Conservation (phyloP, 768 basidiomycete genomes). For the Paxillus ammoniavirescens region DNA sequence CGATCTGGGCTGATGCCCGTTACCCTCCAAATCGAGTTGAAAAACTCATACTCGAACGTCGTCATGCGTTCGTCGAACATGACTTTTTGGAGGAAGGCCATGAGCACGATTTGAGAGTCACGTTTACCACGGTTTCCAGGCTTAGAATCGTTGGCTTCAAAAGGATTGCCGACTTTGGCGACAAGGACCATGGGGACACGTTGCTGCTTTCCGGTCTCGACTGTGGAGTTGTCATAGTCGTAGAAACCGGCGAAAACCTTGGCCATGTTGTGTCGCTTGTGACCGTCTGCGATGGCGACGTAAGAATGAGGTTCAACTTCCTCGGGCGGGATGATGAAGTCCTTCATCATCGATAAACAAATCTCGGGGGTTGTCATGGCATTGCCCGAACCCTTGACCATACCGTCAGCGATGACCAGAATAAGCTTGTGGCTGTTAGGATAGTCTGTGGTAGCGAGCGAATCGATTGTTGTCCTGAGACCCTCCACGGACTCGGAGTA, state of each 20-base stretch:
- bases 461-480: conserved; percentile 96
- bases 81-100: conserved; percentile 97
- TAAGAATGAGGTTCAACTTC: conserved; percentile 95
- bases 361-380: conserved; percentile 90
- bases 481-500: conserved; percentile 98
- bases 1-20: conserved; percentile 95
- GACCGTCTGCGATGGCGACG: conserved; percentile 98
- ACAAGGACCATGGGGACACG: conserved; percentile 95
- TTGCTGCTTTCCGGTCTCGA: conserved; percentile 92
- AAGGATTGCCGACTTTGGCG: conserved; percentile 92
- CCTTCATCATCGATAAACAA: conserved; percentile 95
- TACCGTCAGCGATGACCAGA: conserved; percentile 94
- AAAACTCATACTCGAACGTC: conserved; percentile 99
- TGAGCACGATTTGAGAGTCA: conserved; percentile 95
- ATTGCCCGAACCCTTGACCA: conserved; percentile 97
- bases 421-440: conserved; percentile 97
- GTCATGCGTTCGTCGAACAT: conserved; percentile 99
- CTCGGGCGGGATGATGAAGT: conserved; percentile 72
- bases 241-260: conserved; percentile 99
- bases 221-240: conserved; percentile 86
- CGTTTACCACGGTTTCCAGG: conserved; percentile 99
- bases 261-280: conserved; percentile 99
- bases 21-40: conserved; percentile 95
- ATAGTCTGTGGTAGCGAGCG: conserved; percentile 96
- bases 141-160: conserved; percentile 85